These are phyloP conservation scores for Singerocomus inundabilis DNA, from an alignment of 1,284 basidiomycete species.

Conservation along the genomic window DNA sequence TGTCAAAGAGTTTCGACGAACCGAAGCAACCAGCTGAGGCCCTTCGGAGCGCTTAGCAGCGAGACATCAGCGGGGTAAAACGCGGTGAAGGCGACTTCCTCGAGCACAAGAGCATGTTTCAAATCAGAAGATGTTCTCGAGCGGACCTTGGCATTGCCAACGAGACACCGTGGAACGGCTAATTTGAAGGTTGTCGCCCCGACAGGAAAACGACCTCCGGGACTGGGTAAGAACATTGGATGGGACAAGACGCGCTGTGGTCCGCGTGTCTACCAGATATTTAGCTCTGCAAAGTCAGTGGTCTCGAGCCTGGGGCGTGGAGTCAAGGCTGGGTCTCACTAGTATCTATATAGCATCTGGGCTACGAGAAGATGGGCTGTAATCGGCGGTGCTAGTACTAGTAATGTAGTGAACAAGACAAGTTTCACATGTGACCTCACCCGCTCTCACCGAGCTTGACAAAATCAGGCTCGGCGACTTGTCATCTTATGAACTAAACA, in stretches of 20 bases:
- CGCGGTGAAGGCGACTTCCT: constrained; percentile 58
- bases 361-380: no score
- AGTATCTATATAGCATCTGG: no score
- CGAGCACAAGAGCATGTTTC: constrained; percentile 45
- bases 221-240: constrained; percentile 40
- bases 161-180: constrained; percentile 38
- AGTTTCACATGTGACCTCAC: no score
- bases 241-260: neutral
- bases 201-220: constrained; percentile 49
- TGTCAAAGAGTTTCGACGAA: constrained; percentile 25
- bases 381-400: no score
- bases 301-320: no score
- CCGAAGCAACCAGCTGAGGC: constrained; percentile 54
- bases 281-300: neutral
- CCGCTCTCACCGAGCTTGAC: no score
- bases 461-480: neutral
- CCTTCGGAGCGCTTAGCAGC: constrained; percentile 33
- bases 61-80: constrained; percentile 53
- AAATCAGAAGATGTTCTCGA: constrained; percentile 17
- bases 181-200: constrained; percentile 53
- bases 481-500: neutral
- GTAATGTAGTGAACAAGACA: no score
- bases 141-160: constrained; percentile 43
- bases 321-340: neutral
- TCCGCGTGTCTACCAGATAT: neutral